Conservation (phyloP, 1,139 yeast genomes). For the Suhomyces anneliseae region DNA sequence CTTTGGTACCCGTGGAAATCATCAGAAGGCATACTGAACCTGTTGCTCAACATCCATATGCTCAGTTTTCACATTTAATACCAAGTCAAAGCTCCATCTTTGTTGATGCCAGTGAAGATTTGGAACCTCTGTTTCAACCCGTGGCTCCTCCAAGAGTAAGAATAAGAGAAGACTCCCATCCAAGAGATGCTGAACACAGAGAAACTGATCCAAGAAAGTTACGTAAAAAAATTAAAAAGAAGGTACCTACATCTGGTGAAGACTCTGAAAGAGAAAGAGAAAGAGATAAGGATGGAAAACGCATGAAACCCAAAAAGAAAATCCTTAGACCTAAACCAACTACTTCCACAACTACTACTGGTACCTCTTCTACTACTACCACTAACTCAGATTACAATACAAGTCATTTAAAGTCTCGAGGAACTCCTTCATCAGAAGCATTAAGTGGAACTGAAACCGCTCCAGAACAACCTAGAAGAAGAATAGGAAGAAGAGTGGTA, state of each 20-base stretch:
- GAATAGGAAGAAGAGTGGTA: background rate
- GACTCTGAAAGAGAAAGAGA: too few species aligned
- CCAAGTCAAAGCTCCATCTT: background rate
- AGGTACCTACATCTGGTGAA: background rate
- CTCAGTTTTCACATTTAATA: slow-evolving; percentile 7
- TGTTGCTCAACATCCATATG: background rate
- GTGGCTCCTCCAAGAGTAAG: background rate
- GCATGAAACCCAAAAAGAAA: background rate
- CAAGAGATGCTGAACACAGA: background rate
- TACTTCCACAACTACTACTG: too few species aligned
- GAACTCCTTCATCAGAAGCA: background rate
- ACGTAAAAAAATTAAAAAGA: background rate
- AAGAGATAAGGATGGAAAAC: too few species aligned
- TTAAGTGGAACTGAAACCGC: background rate
- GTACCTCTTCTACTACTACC: background rate
- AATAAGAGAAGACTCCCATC: background rate
- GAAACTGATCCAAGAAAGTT: background rate
- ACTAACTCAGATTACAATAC: background rate
- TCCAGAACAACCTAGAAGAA: background rate
- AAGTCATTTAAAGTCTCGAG: background rate
- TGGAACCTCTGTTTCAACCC: background rate
- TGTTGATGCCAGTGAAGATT: background rate
- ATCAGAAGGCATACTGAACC: background rate
- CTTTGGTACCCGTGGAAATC: background rate
- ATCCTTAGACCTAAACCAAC: background rate